These are phyloP conservation scores for Aspergillus niger DNA, from an alignment of 2,329 filamentous ascomycete genomes.

Conservation along the genomic window DNA sequence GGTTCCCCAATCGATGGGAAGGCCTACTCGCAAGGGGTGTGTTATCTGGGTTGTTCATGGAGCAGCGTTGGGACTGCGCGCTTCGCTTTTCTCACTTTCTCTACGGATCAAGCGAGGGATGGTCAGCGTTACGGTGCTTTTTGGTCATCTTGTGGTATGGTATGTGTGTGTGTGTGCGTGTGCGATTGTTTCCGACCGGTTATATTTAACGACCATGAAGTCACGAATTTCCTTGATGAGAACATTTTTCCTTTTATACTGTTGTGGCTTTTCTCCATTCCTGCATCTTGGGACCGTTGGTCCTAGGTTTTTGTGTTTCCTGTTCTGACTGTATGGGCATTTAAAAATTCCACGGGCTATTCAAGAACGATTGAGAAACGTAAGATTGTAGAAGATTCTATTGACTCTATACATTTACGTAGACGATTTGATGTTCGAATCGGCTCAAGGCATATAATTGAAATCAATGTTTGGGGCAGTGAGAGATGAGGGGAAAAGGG, in stretches of 20 bases:
- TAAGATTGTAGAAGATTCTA: background rate
- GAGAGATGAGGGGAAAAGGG: too few relatives aligned
- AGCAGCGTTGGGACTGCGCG: conserved; percentile 18
- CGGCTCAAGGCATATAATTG: too few relatives aligned
- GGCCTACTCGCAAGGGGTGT: conserved; percentile 14
- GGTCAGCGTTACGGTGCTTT: conserved; percentile 24
- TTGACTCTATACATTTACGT: background rate
- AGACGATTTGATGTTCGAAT: too few relatives aligned
- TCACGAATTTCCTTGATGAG: conserved; percentile 38
- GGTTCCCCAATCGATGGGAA: background rate
- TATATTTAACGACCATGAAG: conserved; percentile 40
- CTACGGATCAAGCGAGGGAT: conserved; percentile 16
- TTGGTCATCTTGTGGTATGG: conserved; percentile 22
- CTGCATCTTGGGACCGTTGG: conserved; percentile 10
- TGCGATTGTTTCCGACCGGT: conserved; percentile 24
- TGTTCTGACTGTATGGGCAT: conserved; percentile 17
- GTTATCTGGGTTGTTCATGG: conserved; percentile 19
- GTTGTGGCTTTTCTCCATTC: conserved; percentile 20
- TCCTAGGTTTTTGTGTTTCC: conserved; percentile 2
- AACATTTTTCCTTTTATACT: conserved; percentile 18
- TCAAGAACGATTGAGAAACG: background rate
- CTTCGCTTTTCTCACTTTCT: conserved; percentile 16
- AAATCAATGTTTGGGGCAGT: too few relatives aligned
- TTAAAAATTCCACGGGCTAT: conserved; percentile 6
- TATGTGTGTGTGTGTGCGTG: conserved; percentile 8